These are phyloP conservation scores for Eucalyptus erythrocorys DNA, from an alignment of 345 rosid species.

Conservation along the genomic window DNA sequence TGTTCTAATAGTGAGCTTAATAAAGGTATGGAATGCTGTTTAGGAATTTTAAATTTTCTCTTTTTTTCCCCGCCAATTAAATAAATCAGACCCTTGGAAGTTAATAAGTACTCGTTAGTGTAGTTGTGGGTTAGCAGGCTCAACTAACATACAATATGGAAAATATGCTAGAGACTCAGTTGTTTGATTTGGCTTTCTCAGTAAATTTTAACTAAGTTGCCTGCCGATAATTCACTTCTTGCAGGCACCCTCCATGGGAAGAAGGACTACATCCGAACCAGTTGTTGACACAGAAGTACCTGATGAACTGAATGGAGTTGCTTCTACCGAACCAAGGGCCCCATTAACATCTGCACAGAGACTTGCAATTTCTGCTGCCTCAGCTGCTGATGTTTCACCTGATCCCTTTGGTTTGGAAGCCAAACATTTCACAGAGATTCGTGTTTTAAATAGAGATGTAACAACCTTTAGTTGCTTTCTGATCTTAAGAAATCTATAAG, in stretches of 20 bases:
- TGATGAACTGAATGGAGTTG: constrained; percentile 59
- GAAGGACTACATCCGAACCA: constrained; percentile 46
- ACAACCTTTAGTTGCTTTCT: constrained; percentile 2
- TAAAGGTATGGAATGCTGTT: background rate
- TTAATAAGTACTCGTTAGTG: background rate
- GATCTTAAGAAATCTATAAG: background rate
- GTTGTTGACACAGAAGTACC: constrained; percentile 30
- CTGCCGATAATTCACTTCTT: background rate
- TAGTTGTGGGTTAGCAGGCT: background rate
- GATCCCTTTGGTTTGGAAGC: constrained; percentile 89
- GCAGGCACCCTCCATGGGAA: constrained; percentile 86
- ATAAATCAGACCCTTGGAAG: background rate
- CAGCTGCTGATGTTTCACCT: constrained; percentile 52
- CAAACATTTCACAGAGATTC: constrained; percentile 83
- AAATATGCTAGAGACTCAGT: background rate
- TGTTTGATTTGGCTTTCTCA: background rate
- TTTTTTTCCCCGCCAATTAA: background rate
- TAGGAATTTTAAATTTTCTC: background rate
- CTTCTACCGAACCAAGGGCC: constrained; percentile 42
- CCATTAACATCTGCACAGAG: constrained; percentile 92
- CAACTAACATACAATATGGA: background rate
- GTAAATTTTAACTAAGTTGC: background rate
- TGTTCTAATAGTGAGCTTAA: background rate
- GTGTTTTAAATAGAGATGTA: constrained; percentile 83
- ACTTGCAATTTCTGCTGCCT: constrained; percentile 53